Evolutionary conservation across 768 basidiomycete species (phyloP).

Genomic region (Termitomyces sp.): DNA sequence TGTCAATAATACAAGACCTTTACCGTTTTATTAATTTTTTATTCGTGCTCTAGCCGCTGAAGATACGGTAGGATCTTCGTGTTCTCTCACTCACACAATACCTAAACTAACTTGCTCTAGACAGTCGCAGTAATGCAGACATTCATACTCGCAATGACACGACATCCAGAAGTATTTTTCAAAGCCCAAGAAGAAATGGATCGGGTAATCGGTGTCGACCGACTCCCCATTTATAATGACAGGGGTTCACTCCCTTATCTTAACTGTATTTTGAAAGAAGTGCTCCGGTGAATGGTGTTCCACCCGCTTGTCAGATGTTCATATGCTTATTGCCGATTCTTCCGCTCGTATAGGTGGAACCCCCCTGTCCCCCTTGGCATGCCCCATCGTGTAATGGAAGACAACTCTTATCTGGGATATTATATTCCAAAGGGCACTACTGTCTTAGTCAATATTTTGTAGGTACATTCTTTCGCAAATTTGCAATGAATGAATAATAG

Average conservation of each 20-base stretch:
- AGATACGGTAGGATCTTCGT: constrained; percentile 26
- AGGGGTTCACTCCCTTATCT: constrained; percentile 41
- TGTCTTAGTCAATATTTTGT: constrained; percentile 40
- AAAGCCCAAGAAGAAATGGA: constrained; percentile 51
- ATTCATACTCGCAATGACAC: constrained; percentile 50
- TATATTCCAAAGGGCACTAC: constrained; percentile 40
- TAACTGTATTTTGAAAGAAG: constrained; percentile 41
- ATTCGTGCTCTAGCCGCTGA: constrained; percentile 25
- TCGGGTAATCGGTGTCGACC: constrained; percentile 32
- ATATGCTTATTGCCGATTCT: not conserved
- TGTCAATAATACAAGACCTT: constrained; percentile 6
- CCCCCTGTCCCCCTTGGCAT: constrained; percentile 44
- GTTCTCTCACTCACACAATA: not conserved
- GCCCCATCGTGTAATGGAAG: constrained; percentile 47
- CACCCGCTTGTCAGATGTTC: not conserved
- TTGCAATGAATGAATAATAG: not conserved
- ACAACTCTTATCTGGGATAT: constrained; percentile 42
- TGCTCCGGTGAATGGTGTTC: constrained; percentile 30
- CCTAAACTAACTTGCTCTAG: constrained; percentile 23
- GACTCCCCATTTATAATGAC: constrained; percentile 42
- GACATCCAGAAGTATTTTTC: constrained; percentile 42
- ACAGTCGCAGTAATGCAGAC: constrained; percentile 43
- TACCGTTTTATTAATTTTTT: not conserved
- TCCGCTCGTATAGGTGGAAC: constrained; percentile 32
- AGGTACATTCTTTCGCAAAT: constrained; percentile 8